Percentiles rank a stretch among this genome's conserved stretches.
phyloP scores from a whole-genome alignment of 176 grass and related monocot genomes.

The Lolium perenne region DNA sequence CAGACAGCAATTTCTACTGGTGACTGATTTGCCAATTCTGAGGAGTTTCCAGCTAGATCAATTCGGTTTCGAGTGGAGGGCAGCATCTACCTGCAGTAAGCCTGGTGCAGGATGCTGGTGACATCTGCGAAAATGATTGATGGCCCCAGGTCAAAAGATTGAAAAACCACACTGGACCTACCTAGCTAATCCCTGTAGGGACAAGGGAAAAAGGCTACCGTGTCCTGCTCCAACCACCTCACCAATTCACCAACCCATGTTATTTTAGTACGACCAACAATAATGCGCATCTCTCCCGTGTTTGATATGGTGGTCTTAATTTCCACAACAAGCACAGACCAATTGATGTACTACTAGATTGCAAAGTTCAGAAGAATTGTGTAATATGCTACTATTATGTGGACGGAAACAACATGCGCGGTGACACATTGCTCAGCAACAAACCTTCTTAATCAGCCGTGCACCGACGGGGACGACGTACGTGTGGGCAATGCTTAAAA shows the following conservation, averaged over 20 bases:
- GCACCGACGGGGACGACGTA: background rate
- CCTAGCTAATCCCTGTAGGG: background rate
- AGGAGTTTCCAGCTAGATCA: background rate
- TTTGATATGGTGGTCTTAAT: background rate
- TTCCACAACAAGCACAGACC: background rate
- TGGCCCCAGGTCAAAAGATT: background rate
- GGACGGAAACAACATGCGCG: background rate
- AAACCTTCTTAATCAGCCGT: background rate
- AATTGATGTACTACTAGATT: background rate
- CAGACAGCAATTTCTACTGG: background rate
- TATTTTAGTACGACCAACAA: background rate
- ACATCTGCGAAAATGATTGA: background rate
- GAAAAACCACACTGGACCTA: background rate
- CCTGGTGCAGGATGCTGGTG: background rate
- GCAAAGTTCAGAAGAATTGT: background rate
- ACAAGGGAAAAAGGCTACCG: constrained; percentile 4
- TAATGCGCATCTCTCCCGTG: background rate
- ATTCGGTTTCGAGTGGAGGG: background rate
- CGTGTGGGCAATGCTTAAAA: background rate
- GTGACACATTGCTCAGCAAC: background rate
- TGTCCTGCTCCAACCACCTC: constrained; percentile 20
- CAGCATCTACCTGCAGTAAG: constrained; percentile 18
- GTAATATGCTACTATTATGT: background rate
- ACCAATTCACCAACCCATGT: constrained; percentile 39
- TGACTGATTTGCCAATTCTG: background rate